Base-by-base conservation (phyloP, 306 rosid species). In the Vicia villosa region DNA sequence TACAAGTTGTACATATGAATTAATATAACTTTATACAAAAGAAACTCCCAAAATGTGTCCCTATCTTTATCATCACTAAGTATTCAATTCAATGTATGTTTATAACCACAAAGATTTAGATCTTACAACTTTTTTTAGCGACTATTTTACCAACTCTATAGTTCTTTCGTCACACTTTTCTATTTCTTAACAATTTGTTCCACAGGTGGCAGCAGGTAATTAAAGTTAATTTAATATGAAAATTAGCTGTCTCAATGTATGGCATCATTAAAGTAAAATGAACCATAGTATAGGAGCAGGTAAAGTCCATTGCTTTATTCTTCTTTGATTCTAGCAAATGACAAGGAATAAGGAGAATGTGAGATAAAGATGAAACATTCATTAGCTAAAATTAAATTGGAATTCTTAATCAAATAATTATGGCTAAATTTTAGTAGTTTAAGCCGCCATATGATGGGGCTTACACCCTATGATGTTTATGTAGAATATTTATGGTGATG, bases 191-290 rank as follows among this genome's bases (percentile, higher is more conserved):
- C 20, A 8, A 20, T 56, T 8, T 72, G 61, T 52, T 8, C 19
- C 34, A 49, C 6, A 26, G 57, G 78, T 75, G 80, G 80, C 70
- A 72, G 86, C 74, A 79, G 84, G 78, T 71, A 43, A 74, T 66
- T 42, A 60, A 4, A 11, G 17, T 66, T 65, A 30, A 68, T 63
- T 41, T 43, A 66, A 20, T 57, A n/a, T 61, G 43, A 66, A 16
- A 2, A 6, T 46, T 8, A 8, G 40, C 28, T 64, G 30, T 40
- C 69, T 45, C 43, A 69, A 32, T 16, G 22, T 24, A 12, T 5
- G 20, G 66, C 62, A 13, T 34, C 11, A 60, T n/a, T 69, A 72
- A 77, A 63, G 49, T 42, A 26, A 47, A 47, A 22, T 19, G n/a
- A 71, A 68, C n/a, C 15, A 59, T 50, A 47, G 11, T 1, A 8